These are phyloP conservation scores for Suhomyces bokatorum DNA, from an alignment of 1,139 yeast genomes.

Conservation along the genomic window DNA sequence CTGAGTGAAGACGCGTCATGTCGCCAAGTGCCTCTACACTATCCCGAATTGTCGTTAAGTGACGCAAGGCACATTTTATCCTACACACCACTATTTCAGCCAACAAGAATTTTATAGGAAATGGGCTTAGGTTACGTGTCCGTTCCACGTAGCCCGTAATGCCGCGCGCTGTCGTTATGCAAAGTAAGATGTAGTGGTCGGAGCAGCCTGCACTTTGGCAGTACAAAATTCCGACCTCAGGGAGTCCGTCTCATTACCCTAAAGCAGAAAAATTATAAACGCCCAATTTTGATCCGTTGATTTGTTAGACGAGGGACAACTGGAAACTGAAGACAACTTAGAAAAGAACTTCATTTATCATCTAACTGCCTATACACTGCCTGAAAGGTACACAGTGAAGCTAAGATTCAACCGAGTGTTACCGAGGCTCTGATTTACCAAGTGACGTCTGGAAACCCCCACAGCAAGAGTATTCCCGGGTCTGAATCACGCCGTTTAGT, in stretches of 20 bases:
- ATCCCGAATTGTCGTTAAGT: background rate
- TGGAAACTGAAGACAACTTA: constrained; percentile 1
- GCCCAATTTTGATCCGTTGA: constrained; percentile 13
- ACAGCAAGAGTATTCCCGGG: background rate
- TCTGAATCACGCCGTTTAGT: background rate
- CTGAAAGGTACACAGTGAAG: constrained; percentile 1
- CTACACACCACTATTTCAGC: constrained; percentile 1
- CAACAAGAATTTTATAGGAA: background rate
- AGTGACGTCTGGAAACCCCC: background rate
- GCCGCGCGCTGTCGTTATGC: constrained; percentile 2
- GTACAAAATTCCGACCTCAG: constrained; percentile 8
- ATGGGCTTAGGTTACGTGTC: constrained; percentile 2
- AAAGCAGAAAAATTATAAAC: constrained; percentile 13
- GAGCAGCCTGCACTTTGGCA: constrained; percentile 5
- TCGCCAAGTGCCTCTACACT: constrained; percentile 3
- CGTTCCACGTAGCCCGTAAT: constrained; percentile 2
- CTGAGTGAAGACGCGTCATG: constrained; percentile 3
- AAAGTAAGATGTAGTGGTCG: background rate
- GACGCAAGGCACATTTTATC: constrained; percentile 3
- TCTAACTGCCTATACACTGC: background rate
- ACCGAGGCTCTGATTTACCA: background rate
- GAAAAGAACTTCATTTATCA: constrained; percentile 1
- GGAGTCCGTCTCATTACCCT: constrained; percentile 10
- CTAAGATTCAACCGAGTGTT: background rate
- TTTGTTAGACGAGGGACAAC: constrained; percentile 11